Base-by-base conservation (phyloP, 2,329 filamentous ascomycete genomes). In the Paecilomyces formosus region DNA sequence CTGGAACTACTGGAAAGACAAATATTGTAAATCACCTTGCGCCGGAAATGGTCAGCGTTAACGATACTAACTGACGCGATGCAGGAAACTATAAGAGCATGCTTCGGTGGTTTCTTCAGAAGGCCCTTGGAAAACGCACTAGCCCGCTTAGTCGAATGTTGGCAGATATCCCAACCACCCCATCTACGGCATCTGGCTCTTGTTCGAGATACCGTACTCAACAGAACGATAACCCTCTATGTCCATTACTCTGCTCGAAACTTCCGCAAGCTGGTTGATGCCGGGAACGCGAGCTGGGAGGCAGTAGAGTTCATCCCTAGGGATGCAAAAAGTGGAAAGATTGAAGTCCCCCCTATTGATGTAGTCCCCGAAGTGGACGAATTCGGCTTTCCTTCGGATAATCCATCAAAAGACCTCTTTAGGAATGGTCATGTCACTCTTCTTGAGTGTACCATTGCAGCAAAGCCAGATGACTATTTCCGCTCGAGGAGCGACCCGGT, bases 101-200 rank as follows among this genome's bases (percentile, higher is more conserved):
- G 75, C 7, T 74, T 81, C 55, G 84, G 84, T 9, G 69, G 71
- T 9, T 80, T 82, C 63, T 85, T 80, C 70, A 78, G 77, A 56
- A 75, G 82, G 55, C 81, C 83, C 0, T 65, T 84, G 30, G 84
- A 87, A 64, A 76, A 78, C 30, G 71, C 78, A 21, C 66, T 86
- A 22, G 70, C 70, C 54, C 79, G 82, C 26, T 63, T 87, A 39
- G 81, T 81, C 1, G 79, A 84, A 58, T 73, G 78, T 57, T 85
- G 83, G 79, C 78, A 83, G 57, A 65, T 79, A 15, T 81, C 81
- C n/a, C 85, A 87, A 63, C 84, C 84, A 24, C 70, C 73, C 3
- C 79, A 85, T 66, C 73, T 86, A 22, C 78, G 81, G 18, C 82
- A 85, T 64, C 70, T 85, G 15, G 77, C 80, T 11, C 73, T 87